A percentile compares a stretch with the other conserved stretches of the same genome.
phyloP scores from a whole-genome alignment of 208 protist genomes.

The Naegleria fowleri region DNA sequence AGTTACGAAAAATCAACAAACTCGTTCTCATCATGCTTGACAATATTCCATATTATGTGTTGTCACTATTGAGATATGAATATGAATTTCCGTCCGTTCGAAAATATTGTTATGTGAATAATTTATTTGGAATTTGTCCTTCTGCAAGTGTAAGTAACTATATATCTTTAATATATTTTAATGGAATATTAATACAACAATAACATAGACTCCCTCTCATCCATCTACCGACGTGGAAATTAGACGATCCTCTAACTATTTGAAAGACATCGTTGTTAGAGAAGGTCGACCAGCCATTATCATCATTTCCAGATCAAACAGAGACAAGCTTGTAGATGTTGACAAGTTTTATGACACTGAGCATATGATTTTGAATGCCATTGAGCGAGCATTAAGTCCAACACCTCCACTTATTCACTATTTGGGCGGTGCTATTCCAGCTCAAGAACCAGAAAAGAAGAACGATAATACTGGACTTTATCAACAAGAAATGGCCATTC shows the following conservation, averaged over 20 bases:
- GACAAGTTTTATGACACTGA: background rate
- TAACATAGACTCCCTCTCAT: background rate
- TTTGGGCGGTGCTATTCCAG: background rate
- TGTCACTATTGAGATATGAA: background rate
- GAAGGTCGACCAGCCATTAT: background rate
- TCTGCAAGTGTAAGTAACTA: background rate
- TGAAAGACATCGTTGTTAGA: background rate
- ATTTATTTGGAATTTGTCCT: background rate
- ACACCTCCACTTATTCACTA: background rate
- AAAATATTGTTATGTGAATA: background rate
- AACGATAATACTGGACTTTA: background rate
- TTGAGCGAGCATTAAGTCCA: background rate
- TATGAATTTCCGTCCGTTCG: background rate
- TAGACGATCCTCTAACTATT: background rate
- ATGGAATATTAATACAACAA: too few species aligned
- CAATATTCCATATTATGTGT: background rate
- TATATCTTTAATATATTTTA: too few species aligned
- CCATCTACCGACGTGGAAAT: background rate
- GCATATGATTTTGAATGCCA: background rate
- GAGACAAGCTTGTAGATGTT: background rate
- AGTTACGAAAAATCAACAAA: background rate
- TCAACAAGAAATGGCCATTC: background rate
- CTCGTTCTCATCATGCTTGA: background rate
- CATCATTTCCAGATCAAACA: background rate
- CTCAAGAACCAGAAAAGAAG: background rate